A percentile compares a stretch with the other conserved stretches of the same genome.
Evolutionary conservation across 192 early-diverging fungal species (phyloP).

Genomic region (Entrophospora sp.): DNA sequence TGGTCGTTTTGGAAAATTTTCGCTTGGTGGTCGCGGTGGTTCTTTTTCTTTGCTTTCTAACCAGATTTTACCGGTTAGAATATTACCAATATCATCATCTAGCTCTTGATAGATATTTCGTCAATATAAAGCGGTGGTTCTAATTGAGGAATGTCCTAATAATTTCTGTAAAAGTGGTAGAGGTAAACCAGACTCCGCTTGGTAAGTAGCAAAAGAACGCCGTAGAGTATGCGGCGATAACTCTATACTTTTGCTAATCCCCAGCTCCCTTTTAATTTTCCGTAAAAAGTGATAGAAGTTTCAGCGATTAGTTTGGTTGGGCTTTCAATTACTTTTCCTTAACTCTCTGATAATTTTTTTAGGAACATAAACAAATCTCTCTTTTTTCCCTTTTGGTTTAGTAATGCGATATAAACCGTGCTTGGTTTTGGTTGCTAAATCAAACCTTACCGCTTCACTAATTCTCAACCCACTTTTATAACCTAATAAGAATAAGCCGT

Average conservation of each 20-base stretch:
- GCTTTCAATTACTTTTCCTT: neutral
- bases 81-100: neutral
- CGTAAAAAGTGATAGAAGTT: no score
- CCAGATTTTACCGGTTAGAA: neutral
- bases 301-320: slow-evolving; percentile 2
- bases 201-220: neutral
- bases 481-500: neutral
- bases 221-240: neutral
- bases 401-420: neutral
- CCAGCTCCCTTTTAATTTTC: neutral
- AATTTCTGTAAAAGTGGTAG: neutral
- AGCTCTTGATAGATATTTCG: neutral
- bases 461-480: neutral
- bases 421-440: neutral
- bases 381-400: neutral
- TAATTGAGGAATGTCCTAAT: neutral
- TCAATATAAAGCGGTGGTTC: neutral
- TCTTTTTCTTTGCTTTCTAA: neutral
- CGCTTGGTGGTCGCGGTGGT: neutral
- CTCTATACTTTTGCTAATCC: neutral
- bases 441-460: neutral
- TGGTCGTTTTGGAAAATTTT: neutral
- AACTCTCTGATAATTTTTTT: neutral
- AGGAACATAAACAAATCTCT: neutral
- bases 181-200: neutral